Percentiles rank a stretch among this genome's conserved stretches.
Conservation (phyloP, 192 early-diverging fungal species). For the Helicostylum pulchrum region DNA sequence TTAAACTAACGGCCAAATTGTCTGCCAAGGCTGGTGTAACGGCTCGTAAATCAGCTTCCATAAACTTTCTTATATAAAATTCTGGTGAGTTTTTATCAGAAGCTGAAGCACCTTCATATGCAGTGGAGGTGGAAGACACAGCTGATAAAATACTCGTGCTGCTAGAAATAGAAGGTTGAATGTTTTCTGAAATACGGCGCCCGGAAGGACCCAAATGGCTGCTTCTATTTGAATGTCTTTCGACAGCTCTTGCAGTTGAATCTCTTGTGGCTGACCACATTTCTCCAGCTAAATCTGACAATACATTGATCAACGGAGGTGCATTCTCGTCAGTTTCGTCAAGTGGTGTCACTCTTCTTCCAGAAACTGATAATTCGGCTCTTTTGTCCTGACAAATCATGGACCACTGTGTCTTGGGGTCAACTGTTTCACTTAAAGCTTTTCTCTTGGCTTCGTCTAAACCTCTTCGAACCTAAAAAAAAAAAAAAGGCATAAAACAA, state of each 20-base stretch:
- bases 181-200: background rate
- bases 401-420: constrained; percentile 7
- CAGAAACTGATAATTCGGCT: constrained; percentile 17
- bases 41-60: constrained; percentile 47
- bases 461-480: constrained; percentile 43
- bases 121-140: background rate
- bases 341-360: constrained; percentile 32
- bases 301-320: constrained; percentile 24
- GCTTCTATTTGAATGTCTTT: constrained; percentile 8
- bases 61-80: constrained; percentile 51
- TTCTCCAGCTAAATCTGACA: constrained; percentile 30
- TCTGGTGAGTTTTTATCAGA: constrained; percentile 47
- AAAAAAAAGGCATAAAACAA: too few species aligned
- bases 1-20: constrained; percentile 50
- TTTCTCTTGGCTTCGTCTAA: constrained; percentile 3
- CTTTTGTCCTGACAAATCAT: constrained; percentile 10
- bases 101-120: background rate
- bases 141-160: background rate
- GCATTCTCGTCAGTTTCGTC: background rate
- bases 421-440: background rate
- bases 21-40: constrained; percentile 44
- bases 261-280: constrained; percentile 21
- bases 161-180: background rate
- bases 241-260: constrained; percentile 18
- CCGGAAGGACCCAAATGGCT: background rate